Percentiles rank a stretch among this genome's conserved stretches.
Evolutionary conservation across 2,329 filamentous ascomycete genomes (phyloP).

Genomic region (Aplosporella prunicola): DNA sequence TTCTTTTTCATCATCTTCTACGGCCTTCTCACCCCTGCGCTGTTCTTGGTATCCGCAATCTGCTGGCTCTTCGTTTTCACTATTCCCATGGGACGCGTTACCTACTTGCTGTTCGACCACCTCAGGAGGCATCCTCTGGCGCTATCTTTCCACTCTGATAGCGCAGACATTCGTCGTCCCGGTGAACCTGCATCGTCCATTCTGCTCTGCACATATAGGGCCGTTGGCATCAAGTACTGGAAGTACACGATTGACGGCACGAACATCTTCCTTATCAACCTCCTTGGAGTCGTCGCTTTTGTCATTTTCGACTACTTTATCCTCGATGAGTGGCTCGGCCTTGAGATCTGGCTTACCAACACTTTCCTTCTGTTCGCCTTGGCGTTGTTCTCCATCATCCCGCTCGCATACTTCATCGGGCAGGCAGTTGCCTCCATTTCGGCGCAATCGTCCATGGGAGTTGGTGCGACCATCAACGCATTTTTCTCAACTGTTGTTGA

Average conservation of each 20-base stretch:
- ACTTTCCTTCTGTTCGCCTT: constrained; percentile 79
- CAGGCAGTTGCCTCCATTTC: constrained; percentile 98
- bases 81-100: constrained; percentile 97
- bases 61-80: constrained; percentile 97
- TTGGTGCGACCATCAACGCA: constrained; percentile 93
- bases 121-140: constrained; percentile 86
- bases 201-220: constrained; percentile 90
- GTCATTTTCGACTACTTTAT: constrained; percentile 89
- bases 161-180: constrained; percentile 59
- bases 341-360: constrained; percentile 67
- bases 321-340: constrained; percentile 56
- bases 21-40: constrained; percentile 73
- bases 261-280: constrained; percentile 97
- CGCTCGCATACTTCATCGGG: constrained; percentile 94
- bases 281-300: constrained; percentile 87
- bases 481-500: constrained; percentile 98
- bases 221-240: constrained; percentile 92
- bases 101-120: constrained; percentile 80
- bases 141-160: constrained; percentile 84
- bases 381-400: constrained; percentile 84
- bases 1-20: constrained; percentile 98
- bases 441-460: constrained; percentile 94
- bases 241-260: constrained; percentile 98
- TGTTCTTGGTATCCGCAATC: constrained; percentile 75
- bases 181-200: constrained; percentile 74